phyloP scores from a whole-genome alignment of 345 rosid species.

The Gossypium mustelinum region DNA sequence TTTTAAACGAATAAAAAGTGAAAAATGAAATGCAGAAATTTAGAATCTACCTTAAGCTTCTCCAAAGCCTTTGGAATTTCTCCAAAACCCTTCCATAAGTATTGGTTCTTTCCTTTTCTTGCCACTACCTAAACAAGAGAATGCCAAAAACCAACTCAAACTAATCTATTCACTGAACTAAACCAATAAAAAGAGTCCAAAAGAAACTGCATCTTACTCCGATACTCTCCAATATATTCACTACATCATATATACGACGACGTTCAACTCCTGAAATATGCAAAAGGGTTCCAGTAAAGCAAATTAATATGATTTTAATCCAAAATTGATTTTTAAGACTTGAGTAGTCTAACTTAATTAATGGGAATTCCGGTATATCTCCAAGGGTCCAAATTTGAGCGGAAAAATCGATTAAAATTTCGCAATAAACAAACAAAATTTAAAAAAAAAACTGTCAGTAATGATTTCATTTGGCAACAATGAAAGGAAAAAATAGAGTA shows the following conservation, averaged over 20 bases:
- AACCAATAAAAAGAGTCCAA: not conserved
- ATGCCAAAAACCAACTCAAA: constrained; percentile 17
- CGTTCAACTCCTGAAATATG: constrained; percentile 62
- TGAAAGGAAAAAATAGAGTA: not conserved
- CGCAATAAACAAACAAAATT: not conserved
- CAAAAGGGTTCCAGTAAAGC: not conserved
- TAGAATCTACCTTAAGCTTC: constrained; percentile 43
- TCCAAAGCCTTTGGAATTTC: constrained; percentile 59
- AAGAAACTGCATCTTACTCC: constrained; percentile 41
- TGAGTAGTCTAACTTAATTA: not conserved
- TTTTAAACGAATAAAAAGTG: not conserved
- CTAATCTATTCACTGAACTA: not conserved
- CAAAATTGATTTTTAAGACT: not conserved
- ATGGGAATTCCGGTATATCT: not conserved
- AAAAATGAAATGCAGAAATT: not conserved
- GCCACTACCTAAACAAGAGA: constrained; percentile 50
- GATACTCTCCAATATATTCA: constrained; percentile 71
- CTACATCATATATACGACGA: constrained; percentile 76
- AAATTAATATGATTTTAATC: not conserved
- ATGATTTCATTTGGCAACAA: constrained; percentile 11
- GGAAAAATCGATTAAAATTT: not conserved
- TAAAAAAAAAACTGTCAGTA: not conserved
- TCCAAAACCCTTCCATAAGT: constrained; percentile 71
- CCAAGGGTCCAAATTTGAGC: not conserved
- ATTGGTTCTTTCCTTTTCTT: constrained; percentile 70